Evolutionary conservation across 352 stramenopile genomes (phyloP).

Genomic region (Phytophthora cajani): DNA sequence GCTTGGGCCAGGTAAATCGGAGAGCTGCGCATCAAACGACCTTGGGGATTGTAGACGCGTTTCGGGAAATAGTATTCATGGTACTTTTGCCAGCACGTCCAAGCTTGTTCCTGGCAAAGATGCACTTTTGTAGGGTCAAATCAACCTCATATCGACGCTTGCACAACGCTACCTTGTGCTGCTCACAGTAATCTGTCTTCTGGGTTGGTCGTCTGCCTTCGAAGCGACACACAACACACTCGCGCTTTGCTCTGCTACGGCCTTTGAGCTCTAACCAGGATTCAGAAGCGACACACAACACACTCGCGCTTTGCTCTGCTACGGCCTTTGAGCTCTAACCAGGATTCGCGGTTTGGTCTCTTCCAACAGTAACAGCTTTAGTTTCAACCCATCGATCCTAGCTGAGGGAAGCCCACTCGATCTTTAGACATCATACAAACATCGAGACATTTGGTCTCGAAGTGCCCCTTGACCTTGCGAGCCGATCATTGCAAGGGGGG

Average conservation of each 20-base stretch:
- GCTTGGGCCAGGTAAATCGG: conserved; percentile 8
- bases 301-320: no score
- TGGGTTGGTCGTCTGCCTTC: conserved; percentile 8
- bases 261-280: no score
- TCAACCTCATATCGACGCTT: conserved; percentile 3
- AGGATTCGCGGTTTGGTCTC: not conserved
- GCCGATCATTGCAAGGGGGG: no score
- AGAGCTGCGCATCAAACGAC: conserved; percentile 6
- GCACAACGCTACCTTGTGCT: conserved; percentile 7
- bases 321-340: conserved; percentile 7
- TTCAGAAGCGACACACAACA: no score
- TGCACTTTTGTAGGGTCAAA: not conserved
- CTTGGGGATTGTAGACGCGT: not conserved
- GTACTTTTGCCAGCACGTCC: conserved; percentile 11
- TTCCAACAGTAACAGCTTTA: no score
- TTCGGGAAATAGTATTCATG: conserved; percentile 12
- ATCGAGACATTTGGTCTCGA: no score
- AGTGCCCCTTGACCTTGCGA: no score
- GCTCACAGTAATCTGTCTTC: conserved; percentile 6
- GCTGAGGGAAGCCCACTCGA: no score
- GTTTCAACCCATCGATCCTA: no score
- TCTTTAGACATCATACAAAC: no score
- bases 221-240: conserved; percentile 8
- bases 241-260: conserved; percentile 4
- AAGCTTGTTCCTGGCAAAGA: conserved; percentile 1